A percentile compares a stretch with the other conserved stretches of the same genome.
phyloP scores from a whole-genome alignment of 75 land plant species.

The Cunninghamia lanceolata region DNA sequence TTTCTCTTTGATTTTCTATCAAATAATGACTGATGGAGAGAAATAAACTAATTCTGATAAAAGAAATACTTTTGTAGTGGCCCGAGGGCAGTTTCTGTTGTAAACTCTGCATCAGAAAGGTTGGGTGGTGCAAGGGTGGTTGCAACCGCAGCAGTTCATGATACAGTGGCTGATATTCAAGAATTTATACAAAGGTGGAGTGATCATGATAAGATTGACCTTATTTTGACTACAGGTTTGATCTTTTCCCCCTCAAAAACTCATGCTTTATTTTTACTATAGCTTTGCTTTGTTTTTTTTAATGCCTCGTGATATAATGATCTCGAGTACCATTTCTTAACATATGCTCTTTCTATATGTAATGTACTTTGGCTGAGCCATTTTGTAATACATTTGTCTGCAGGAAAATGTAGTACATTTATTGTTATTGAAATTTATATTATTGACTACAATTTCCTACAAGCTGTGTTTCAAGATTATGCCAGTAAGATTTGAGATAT shows the following conservation, averaged over 20 bases:
- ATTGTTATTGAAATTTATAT: neutral
- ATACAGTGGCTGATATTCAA: conserved; percentile 63
- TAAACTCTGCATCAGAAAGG: conserved; percentile 71
- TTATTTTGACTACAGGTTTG: conserved; percentile 89
- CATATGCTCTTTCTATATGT: neutral
- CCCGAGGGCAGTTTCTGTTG: conserved; percentile 88
- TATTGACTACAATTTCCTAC: neutral
- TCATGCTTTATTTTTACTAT: neutral
- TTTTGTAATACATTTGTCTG: neutral
- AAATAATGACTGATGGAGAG: neutral
- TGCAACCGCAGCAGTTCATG: conserved; percentile 80
- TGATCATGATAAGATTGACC: conserved; percentile 77
- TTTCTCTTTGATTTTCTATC: neutral
- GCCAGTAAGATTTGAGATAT: neutral
- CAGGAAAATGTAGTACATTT: neutral
- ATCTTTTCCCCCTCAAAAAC: neutral
- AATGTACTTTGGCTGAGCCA: neutral
- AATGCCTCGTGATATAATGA: neutral
- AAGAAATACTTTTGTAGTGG: conserved; percentile 52
- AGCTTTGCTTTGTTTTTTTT: too few species aligned
- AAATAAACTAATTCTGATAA: neutral
- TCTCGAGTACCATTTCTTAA: neutral
- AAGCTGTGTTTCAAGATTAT: neutral
- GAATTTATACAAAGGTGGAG: conserved; percentile 64
- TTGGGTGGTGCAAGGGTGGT: conserved; percentile 84